A percentile compares a stretch with the other conserved stretches of the same genome.
These are phyloP conservation scores for Arxiozyma heterogenica DNA, from an alignment of 1,139 yeast genomes.

Conservation along the genomic window DNA sequence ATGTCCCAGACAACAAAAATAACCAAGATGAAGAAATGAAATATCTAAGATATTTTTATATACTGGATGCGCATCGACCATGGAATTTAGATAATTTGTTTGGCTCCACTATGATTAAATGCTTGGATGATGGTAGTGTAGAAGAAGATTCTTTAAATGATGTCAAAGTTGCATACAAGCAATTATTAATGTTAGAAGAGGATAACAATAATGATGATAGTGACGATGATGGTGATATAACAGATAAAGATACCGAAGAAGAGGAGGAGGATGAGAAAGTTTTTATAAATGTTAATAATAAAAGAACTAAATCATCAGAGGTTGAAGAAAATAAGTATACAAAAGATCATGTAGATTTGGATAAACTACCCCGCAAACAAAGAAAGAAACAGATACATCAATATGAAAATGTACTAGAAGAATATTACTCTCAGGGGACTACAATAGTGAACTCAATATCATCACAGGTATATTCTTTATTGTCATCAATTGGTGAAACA, in stretches of 20 bases:
- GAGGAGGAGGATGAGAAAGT: constrained; percentile 11
- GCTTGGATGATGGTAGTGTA: constrained; percentile 81
- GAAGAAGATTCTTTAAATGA: constrained; percentile 44
- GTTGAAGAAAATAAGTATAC: constrained; percentile 27
- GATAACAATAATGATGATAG: constrained; percentile 11
- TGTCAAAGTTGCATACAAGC: constrained; percentile 49
- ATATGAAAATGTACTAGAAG: constrained; percentile 51
- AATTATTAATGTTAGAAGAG: constrained; percentile 36
- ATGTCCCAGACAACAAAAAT: constrained; percentile 4
- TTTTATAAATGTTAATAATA: constrained; percentile 22
- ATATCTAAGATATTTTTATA: constrained; percentile 50
- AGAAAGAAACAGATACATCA: constrained; percentile 33
- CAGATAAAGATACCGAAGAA: constrained; percentile 26
- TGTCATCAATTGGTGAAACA: constrained; percentile 74
- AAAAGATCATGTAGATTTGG: not conserved
- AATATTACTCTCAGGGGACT: constrained; percentile 76
- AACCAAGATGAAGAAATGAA: not conserved
- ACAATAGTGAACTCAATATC: constrained; percentile 68
- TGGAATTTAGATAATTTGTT: constrained; percentile 92
- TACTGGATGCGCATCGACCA: constrained; percentile 89
- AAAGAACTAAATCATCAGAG: constrained; percentile 13
- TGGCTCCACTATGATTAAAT: constrained; percentile 70
- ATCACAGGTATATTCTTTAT: constrained; percentile 67
- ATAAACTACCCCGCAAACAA: constrained; percentile 24
- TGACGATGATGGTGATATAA: constrained; percentile 16